Conservation (phyloP, 345 rosid genomes). For the Firmiana major region DNA sequence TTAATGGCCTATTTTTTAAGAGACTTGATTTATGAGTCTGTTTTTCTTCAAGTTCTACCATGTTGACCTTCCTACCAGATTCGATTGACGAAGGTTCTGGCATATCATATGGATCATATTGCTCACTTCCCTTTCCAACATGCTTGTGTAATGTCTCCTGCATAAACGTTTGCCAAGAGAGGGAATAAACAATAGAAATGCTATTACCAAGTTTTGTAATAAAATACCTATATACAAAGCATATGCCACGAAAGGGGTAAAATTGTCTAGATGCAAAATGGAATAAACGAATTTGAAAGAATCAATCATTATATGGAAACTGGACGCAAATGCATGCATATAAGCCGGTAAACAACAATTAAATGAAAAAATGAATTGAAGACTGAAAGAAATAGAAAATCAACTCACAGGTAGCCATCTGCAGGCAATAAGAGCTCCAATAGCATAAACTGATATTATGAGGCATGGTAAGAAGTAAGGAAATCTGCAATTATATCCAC, state of each 20-base stretch:
- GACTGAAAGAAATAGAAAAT: constrained; percentile 12
- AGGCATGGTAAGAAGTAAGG: constrained; percentile 82
- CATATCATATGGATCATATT: constrained; percentile 8
- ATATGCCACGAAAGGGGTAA: neutral
- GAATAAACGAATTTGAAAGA: neutral
- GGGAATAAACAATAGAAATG: neutral
- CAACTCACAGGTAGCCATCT: constrained; percentile 56
- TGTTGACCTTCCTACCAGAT: constrained; percentile 18
- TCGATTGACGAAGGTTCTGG: constrained; percentile 25
- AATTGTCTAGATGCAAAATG: neutral
- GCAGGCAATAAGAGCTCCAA: constrained; percentile 38
- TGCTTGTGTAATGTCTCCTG: constrained; percentile 59
- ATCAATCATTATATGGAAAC: neutral
- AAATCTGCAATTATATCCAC: constrained; percentile 42
- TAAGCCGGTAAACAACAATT: neutral
- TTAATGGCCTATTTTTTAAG: constrained; percentile 50
- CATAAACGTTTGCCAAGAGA: constrained; percentile 10
- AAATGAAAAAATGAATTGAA: neutral
- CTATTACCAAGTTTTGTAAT: neutral
- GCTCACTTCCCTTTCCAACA: constrained; percentile 15
- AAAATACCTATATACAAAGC: neutral
- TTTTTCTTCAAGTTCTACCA: constrained; percentile 17
- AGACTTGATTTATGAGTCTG: constrained; percentile 32
- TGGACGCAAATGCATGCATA: neutral
- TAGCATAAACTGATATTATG: constrained; percentile 54